A percentile compares a stretch with the other conserved stretches of the same genome.
Conservation (phyloP, 1,139 yeast genomes). For the Yamadazyma dendronema region DNA sequence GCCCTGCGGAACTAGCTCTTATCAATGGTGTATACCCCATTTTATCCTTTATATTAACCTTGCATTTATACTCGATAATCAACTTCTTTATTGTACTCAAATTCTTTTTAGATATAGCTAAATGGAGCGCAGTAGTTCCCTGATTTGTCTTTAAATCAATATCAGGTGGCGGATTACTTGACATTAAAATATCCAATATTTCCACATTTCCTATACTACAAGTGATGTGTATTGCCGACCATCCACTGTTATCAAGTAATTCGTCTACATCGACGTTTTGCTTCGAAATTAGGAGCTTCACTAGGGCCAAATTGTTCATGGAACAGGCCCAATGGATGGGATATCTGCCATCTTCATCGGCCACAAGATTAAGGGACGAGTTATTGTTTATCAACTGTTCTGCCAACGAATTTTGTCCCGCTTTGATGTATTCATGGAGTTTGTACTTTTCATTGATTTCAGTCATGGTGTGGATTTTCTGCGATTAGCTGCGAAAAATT, state of each 20-base stretch:
- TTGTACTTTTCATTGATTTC: conserved; percentile 25
- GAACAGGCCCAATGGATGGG: conserved; percentile 92
- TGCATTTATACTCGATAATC: conserved; percentile 52
- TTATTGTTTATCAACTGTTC: conserved; percentile 45
- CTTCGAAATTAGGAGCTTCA: conserved; percentile 19
- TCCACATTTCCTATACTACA: conserved; percentile 67
- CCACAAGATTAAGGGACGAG: conserved; percentile 43
- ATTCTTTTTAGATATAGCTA: conserved; percentile 72
- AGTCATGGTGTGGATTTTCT: conserved; percentile 13
- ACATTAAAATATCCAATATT: conserved; percentile 43
- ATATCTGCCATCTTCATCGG: conserved; percentile 76
- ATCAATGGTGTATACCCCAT: conserved; percentile 69
- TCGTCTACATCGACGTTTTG: conserved; percentile 62
- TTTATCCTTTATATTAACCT: conserved; percentile 64
- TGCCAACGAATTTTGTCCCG: conserved; percentile 50
- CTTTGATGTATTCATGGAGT: conserved; percentile 61
- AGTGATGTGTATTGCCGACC: conserved; percentile 88
- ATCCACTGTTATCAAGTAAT: conserved; percentile 68
- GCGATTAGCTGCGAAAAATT: too few relatives aligned
- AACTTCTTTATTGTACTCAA: conserved; percentile 50
- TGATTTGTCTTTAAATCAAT: conserved; percentile 52
- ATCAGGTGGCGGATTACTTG: conserved; percentile 30
- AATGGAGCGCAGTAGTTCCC: conserved; percentile 75
- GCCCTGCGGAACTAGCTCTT: conserved; percentile 82
- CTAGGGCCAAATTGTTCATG: conserved; percentile 53